Evolutionary conservation across 73 alveolate genomes (phyloP).

Genomic region (Urostyla sp.): DNA sequence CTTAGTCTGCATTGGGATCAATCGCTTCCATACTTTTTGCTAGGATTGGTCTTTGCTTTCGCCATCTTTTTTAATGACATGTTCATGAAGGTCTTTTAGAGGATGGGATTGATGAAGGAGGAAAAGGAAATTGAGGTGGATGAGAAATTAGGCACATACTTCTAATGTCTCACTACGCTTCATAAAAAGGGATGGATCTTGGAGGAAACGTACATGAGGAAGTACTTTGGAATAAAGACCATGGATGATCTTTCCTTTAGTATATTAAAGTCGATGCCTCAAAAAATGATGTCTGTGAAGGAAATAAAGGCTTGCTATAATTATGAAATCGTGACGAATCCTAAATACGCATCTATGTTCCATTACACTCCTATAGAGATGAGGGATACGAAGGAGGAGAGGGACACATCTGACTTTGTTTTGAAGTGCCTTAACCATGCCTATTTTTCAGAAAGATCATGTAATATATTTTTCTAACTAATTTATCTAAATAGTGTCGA

Average conservation of each 20-base stretch:
- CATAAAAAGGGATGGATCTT: conserved; percentile 42
- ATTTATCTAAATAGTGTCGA: too few species aligned
- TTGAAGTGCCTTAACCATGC: conserved; percentile 29
- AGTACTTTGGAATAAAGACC: conserved; percentile 47
- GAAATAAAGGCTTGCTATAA: conserved; percentile 19
- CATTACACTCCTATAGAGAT: conserved; percentile 39
- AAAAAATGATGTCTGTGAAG: conserved; percentile 4
- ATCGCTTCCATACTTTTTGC: background rate
- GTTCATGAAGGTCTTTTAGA: conserved; percentile 23
- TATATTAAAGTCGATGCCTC: background rate
- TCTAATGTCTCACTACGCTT: conserved; percentile 14
- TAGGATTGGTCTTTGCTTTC: background rate
- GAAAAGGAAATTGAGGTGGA: conserved; percentile 45
- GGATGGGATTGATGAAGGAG: conserved; percentile 7
- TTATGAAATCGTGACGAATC: conserved; percentile 46
- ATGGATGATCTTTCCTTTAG: background rate
- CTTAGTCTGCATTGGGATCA: background rate
- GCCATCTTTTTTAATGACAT: conserved; percentile 10
- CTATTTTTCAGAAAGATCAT: conserved; percentile 15
- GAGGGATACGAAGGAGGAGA: conserved; percentile 50
- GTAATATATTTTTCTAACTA: background rate
- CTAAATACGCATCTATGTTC: conserved; percentile 25
- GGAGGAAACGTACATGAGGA: conserved; percentile 41
- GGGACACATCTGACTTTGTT: conserved; percentile 39
- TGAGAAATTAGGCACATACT: conserved; percentile 39